These are phyloP conservation scores for Mycena belliarum DNA, from an alignment of 768 basidiomycete genomes.

Conservation along the genomic window DNA sequence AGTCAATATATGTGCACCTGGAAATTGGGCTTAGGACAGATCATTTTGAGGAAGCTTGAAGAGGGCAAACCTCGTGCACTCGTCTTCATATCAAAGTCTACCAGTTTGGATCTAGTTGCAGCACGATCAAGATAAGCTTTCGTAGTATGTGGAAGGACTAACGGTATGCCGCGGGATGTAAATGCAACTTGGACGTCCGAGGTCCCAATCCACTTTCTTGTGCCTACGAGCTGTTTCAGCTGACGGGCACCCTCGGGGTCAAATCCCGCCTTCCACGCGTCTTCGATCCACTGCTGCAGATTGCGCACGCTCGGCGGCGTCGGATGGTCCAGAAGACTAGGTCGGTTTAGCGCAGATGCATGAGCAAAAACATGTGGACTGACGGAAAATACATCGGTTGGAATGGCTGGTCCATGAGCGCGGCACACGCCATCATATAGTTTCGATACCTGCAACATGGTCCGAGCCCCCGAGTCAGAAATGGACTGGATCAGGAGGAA, in stretches of 20 bases:
- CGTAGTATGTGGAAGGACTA: slow-evolving; percentile 30
- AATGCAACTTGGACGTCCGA: slow-evolving; percentile 73
- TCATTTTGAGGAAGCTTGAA: background rate
- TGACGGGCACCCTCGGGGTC: slow-evolving; percentile 69
- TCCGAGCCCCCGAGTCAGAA: no score
- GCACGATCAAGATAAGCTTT: slow-evolving; percentile 38
- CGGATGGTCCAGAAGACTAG: slow-evolving; percentile 51
- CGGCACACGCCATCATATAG: slow-evolving; percentile 75
- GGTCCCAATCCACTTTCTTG: slow-evolving; percentile 80
- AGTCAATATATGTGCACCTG: slow-evolving; percentile 51
- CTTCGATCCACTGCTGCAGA: slow-evolving; percentile 78
- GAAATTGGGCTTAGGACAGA: background rate
- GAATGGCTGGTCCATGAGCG: slow-evolving; percentile 63
- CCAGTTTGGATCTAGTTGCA: slow-evolving; percentile 36
- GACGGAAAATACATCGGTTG: slow-evolving; percentile 61
- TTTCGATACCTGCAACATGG: slow-evolving; percentile 73
- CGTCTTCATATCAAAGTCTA: slow-evolving; percentile 61
- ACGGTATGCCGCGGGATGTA: slow-evolving; percentile 81
- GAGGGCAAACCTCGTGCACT: slow-evolving; percentile 41
- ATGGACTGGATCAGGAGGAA: background rate
- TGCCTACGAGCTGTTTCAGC: slow-evolving; percentile 55
- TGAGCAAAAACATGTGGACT: background rate
- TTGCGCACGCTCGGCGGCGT: slow-evolving; percentile 69
- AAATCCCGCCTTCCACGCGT: slow-evolving; percentile 79
- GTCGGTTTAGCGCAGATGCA: background rate